Conservation (phyloP, 306 rosid species). For the Corylus avellana region DNA sequence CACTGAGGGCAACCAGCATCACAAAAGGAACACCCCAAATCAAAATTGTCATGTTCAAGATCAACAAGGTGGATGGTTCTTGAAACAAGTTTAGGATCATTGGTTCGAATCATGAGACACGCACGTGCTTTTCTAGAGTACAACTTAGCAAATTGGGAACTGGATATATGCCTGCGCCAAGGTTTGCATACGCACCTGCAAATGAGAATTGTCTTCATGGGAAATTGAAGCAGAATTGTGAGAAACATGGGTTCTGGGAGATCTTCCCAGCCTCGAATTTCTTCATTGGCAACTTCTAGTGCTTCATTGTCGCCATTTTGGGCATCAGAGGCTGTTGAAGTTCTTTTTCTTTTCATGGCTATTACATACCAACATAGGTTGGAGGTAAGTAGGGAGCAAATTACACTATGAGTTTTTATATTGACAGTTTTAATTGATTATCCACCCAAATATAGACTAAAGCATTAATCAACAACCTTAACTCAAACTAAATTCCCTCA, state of each 20-base stretch:
- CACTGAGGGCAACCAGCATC: not conserved
- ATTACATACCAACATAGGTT: not conserved
- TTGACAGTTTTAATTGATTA: no score
- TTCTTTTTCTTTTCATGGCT: not conserved
- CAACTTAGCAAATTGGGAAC: constrained; percentile 23
- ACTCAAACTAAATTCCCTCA: no score
- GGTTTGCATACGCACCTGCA: constrained; percentile 33
- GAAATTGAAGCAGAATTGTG: constrained; percentile 16
- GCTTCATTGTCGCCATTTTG: not conserved
- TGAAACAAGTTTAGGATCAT: not conserved
- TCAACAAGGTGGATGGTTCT: constrained; percentile 31
- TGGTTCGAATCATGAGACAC: constrained; percentile 8
- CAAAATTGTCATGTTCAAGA: constrained; percentile 7
- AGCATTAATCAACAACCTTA: no score
- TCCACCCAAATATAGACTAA: no score
- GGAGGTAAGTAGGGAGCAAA: not conserved
- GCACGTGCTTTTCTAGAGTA: not conserved
- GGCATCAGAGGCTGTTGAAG: not conserved
- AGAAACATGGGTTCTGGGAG: constrained; percentile 16
- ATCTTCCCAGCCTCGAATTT: not conserved
- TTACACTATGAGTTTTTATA: no score
- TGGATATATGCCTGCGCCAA: constrained; percentile 28
- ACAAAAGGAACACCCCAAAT: not conserved
- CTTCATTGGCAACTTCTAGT: constrained; percentile 2
- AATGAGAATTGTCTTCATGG: constrained; percentile 20